Percentiles rank a stretch among this genome's conserved stretches.
These are phyloP conservation scores for Xanthoceras sorbifolium DNA, from an alignment of 345 rosid species.

Conservation along the genomic window DNA sequence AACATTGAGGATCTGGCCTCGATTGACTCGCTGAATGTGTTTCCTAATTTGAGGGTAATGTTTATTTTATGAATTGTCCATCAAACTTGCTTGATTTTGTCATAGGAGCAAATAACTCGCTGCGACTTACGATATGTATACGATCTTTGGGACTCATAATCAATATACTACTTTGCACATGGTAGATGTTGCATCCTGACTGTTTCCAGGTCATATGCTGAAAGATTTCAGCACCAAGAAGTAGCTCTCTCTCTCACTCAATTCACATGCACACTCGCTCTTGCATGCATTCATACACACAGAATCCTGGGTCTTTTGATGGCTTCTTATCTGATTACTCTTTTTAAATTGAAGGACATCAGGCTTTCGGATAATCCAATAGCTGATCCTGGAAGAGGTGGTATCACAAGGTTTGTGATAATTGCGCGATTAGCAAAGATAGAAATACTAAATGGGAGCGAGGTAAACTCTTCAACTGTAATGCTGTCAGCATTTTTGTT, in stretches of 20 bases:
- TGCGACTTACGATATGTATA: neutral
- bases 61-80: slow-evolving; percentile 18
- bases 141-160: neutral
- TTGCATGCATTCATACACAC: neutral
- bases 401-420: slow-evolving; percentile 76
- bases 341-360: slow-evolving; percentile 57
- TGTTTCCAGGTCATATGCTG: neutral
- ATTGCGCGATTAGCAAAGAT: slow-evolving; percentile 80
- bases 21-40: slow-evolving; percentile 61
- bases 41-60: slow-evolving; percentile 78
- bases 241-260: neutral
- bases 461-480: slow-evolving; percentile 52
- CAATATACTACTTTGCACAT: neutral
- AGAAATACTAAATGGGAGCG: slow-evolving; percentile 89
- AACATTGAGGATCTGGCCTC: slow-evolving; percentile 62
- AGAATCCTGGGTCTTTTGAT: neutral
- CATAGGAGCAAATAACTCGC: neutral
- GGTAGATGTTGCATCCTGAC: neutral
- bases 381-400: slow-evolving; percentile 72
- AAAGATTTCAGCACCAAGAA: neutral
- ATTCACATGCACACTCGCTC: neutral
- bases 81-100: neutral
- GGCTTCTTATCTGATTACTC: slow-evolving; percentile 13
- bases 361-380: slow-evolving; percentile 92
- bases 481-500: slow-evolving; percentile 8